Evolutionary conservation across 768 basidiomycete genomes (phyloP).

Genomic region (Leccinum aurantiacum): DNA sequence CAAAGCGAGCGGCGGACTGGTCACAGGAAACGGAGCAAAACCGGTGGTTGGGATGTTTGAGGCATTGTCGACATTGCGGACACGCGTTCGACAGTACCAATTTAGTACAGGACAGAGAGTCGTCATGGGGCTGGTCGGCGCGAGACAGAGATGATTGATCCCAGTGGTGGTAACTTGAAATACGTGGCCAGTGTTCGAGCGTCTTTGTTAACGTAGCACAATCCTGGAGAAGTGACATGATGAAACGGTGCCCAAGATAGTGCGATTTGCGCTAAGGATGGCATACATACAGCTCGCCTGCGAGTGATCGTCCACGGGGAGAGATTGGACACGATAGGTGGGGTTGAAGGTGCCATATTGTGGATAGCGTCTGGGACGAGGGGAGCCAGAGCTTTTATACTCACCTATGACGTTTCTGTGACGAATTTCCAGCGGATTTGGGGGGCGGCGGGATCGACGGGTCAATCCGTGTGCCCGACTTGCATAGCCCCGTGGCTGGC

Average conservation of each 20-base stretch:
- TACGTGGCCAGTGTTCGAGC: not conserved
- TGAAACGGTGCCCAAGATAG: not conserved
- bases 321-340: not conserved
- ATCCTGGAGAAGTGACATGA: not conserved
- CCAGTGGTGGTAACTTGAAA: not conserved
- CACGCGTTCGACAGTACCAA: conserved; percentile 6
- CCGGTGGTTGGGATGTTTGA: conserved; percentile 15
- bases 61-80: conserved; percentile 16
- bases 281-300: not conserved
- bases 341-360: conserved; percentile 1
- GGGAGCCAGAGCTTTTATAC: not conserved
- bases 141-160: not conserved
- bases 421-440: not conserved
- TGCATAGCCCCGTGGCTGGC: no score
- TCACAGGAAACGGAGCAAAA: conserved; percentile 23
- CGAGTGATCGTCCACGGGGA: not conserved
- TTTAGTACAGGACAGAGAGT: no score
- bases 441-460: no score
- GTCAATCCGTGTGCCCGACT: no score
- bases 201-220: not conserved
- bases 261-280: not conserved
- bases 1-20: conserved; percentile 10
- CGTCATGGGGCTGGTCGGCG: no score
- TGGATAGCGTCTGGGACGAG: not conserved
- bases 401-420: not conserved